Conservation (phyloP, 148 eudicot species). For the Rheum nobile region DNA sequence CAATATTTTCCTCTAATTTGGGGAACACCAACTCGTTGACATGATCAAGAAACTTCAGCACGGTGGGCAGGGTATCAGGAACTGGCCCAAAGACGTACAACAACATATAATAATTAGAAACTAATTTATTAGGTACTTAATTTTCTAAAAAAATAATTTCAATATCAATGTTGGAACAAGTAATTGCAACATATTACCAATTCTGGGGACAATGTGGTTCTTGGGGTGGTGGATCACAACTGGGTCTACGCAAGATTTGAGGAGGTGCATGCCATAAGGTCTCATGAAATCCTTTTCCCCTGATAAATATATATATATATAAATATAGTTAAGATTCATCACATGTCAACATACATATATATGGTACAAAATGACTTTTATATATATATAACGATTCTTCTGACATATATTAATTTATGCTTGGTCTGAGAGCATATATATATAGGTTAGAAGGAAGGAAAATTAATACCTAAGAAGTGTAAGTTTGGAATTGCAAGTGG, state of each 20-base stretch:
- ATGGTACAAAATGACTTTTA: not conserved
- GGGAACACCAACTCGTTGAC: not conserved
- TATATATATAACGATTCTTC: too few species aligned
- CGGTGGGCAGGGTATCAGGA: not conserved
- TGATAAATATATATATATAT: conserved; percentile 13
- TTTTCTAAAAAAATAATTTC: too few species aligned
- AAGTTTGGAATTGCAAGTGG: conserved; percentile 51
- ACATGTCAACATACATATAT: not conserved
- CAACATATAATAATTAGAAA: not conserved
- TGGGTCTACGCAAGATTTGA: conserved; percentile 53
- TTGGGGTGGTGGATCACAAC: conserved; percentile 70
- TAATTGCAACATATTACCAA: too few species aligned
- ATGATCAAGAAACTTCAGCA: not conserved
- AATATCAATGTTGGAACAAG: too few species aligned
- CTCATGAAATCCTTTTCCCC: conserved; percentile 76
- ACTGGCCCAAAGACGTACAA: not conserved
- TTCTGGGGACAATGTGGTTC: conserved; percentile 84
- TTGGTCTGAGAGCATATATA: too few species aligned
- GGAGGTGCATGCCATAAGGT: conserved; percentile 61
- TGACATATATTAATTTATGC: too few species aligned
- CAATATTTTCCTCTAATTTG: too few species aligned
- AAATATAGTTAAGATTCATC: too few species aligned
- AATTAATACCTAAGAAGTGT: conserved; percentile 75
- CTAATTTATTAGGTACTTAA: not conserved
- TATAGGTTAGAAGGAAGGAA: too few species aligned